Conservation (phyloP, 768 basidiomycete genomes). For the Hericium coralloides region DNA sequence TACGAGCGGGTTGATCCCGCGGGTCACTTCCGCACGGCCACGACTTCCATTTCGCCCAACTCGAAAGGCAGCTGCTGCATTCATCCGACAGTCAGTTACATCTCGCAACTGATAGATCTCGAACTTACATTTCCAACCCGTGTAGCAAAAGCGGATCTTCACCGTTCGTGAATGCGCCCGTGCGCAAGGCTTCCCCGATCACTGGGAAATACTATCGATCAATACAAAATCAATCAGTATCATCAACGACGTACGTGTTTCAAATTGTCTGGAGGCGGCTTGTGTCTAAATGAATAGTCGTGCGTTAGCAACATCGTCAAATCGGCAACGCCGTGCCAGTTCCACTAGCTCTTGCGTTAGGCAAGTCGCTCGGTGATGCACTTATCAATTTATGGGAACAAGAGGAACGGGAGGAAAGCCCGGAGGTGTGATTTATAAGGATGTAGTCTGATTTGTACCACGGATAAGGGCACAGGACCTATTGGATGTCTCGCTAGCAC, state of each 20-base stretch:
- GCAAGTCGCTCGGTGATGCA: conserved; percentile 35
- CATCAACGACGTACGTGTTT: conserved; percentile 42
- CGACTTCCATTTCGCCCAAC: conserved; percentile 49
- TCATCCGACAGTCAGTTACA: conserved; percentile 34
- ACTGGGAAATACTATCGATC: conserved; percentile 49
- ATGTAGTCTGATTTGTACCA: too few species aligned
- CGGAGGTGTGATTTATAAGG: not conserved
- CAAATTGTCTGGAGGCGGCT: not conserved
- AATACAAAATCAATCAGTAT: conserved; percentile 26
- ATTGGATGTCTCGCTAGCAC: too few species aligned
- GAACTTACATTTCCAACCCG: not conserved
- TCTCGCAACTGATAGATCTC: not conserved
- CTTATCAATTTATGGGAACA: conserved; percentile 25
- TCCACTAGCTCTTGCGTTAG: conserved; percentile 57
- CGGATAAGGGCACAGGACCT: too few species aligned
- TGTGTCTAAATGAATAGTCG: not conserved
- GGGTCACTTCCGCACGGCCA: conserved; percentile 51
- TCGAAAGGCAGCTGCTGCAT: conserved; percentile 35
- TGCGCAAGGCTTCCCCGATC: conserved; percentile 72
- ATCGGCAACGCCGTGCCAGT: conserved; percentile 79
- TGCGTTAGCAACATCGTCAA: conserved; percentile 55
- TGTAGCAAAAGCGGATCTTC: conserved; percentile 63
- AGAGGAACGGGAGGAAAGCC: conserved; percentile 1
- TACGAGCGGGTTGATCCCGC: conserved; percentile 49
- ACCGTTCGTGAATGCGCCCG: conserved; percentile 34